Evolutionary conservation across 2,329 filamentous ascomycete genomes (phyloP), one percentile per base, ranked within the genome.

Genomic region (Hymenotorrendiella dingleyae): DNA sequence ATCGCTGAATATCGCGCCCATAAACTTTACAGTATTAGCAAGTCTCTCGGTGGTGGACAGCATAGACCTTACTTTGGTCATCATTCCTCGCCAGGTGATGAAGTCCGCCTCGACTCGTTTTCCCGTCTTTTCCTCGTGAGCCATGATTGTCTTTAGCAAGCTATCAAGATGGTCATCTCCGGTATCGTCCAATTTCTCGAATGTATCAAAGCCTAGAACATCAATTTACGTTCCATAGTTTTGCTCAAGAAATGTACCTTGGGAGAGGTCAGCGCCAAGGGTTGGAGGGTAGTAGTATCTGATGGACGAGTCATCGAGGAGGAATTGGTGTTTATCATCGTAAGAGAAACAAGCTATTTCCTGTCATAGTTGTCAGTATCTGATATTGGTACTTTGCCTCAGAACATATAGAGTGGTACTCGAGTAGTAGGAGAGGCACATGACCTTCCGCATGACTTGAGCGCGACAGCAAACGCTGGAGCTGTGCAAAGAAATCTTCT

Each of bases 61-160:
- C 16, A 33, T 10, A 12, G 24, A 35, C 35, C 44, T 40, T 61
- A 90, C 88, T 74, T 96, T 98, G 49, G 93, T 97, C 83, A 98
- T 90, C 88, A 97, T 96, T 27, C 93, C 93, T 57, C 93, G 74
- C 91, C 91, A 98, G 1, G 91, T 97, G 39, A 97, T 74, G 34
- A 97, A 63, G 55, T 94, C 80, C 2, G 84, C 83, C 48, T 89
- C 81, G 23, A 83, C 80, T 58, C 75, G 82, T 56, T 77, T 72
- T 2, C 77, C 75, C 1, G 74, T 78, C 52, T 80, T 71, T 61
- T 81, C 72, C 65, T 97, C 93, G 52, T 86, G 72, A 20, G 76
- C 74, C 36, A 80, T 71, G 34, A 98, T 78, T 1, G 89, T 83
- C 47, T 78, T 81, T 17, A 98, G 70, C 22, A 98, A 69, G 47